Base-by-base conservation (phyloP, 805 yeast genomes). In the Saccharomyces kudriavzevii region DNA sequence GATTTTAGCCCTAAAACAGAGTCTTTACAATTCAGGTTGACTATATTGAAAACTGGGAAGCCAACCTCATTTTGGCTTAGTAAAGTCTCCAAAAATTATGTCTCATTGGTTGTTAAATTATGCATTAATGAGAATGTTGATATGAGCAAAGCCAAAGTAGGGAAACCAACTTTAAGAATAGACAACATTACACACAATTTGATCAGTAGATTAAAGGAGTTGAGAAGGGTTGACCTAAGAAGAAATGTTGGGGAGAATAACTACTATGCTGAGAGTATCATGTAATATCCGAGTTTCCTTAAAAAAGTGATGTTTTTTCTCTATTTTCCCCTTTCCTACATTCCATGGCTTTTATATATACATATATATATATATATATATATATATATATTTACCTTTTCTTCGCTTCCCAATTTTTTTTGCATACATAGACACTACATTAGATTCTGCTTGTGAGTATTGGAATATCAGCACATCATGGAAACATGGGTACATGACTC, bases 201-300 rank as follows among this genome's bases (percentile, higher is more conserved):
- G 8, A 48, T 60, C 14, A 56, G 57, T 4, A 61, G 53, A 40
- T 30, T 60, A 2, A 54, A 54, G 22, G 61, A 56, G 45, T 53
- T 65, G 47, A 56, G 67, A 40, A 58, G 59, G 26, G 56, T 54
- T 22, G 67, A 67, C 24, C 56, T 68, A 24, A 62, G 68, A 47
- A 64, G 67, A 47, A 62, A 64, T 48, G 52, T 67, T 29, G 71
- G 70, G 28, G 67, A 66, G 48, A 67, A 66, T 48, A 62, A 61
- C 49, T 64, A 65, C 50, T 24, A 56, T 13, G 48, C 52, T n/a
- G 55, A 30, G 17, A 11, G 31, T 45, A 40, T 26, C 14, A 25
- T 46, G 22, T n/a, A 25, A 22, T n/a, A n/a, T 5, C n/a, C n/a
- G n/a, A 14, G 31, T 28, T 13, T n/a, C 22, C 14, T 13, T 25